Conservation (phyloP, 2,329 filamentous ascomycete species). For the Ilyonectria sp. region DNA sequence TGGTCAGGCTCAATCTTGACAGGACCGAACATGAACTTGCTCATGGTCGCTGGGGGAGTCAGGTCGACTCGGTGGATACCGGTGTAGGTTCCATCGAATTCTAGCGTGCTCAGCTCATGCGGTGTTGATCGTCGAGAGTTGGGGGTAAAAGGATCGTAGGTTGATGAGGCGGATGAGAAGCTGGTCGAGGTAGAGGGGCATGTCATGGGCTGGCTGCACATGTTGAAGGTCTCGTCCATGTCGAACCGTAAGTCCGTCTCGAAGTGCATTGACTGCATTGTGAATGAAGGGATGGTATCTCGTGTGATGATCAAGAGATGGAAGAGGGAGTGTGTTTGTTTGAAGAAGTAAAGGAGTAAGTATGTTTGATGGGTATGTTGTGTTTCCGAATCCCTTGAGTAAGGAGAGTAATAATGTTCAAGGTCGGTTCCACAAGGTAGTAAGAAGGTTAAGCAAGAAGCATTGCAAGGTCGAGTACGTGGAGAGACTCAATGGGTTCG, state of each 20-base stretch:
- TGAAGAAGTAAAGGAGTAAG: conserved; percentile 14
- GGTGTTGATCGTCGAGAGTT: conserved; percentile 62
- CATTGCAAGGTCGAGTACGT: conserved; percentile 36
- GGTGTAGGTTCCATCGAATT: conserved; percentile 55
- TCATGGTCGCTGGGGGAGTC: conserved; percentile 55
- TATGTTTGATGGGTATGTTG: conserved; percentile 17
- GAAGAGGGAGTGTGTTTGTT: conserved; percentile 14
- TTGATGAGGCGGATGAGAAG: conserved; percentile 58
- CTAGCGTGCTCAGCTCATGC: conserved; percentile 54
- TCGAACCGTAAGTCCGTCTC: conserved; percentile 57
- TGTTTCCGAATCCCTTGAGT: conserved; percentile 26
- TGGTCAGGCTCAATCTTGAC: conserved; percentile 55
- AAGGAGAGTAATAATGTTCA: conserved; percentile 34
- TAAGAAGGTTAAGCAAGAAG: conserved; percentile 32
- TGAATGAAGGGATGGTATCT: conserved; percentile 37
- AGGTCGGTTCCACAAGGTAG: conserved; percentile 34
- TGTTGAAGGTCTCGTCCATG: conserved; percentile 58
- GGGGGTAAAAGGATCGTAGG: conserved; percentile 62
- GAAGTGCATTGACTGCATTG: conserved; percentile 58
- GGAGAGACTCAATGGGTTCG: conserved; percentile 28
- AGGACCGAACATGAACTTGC: conserved; percentile 54
- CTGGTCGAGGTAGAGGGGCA: conserved; percentile 55
- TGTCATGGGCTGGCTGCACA: conserved; percentile 55
- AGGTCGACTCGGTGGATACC: conserved; percentile 51
- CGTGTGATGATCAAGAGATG: conserved; percentile 22